Conservation (phyloP, 257 asterid genomes). For the Jacaranda copaia region DNA sequence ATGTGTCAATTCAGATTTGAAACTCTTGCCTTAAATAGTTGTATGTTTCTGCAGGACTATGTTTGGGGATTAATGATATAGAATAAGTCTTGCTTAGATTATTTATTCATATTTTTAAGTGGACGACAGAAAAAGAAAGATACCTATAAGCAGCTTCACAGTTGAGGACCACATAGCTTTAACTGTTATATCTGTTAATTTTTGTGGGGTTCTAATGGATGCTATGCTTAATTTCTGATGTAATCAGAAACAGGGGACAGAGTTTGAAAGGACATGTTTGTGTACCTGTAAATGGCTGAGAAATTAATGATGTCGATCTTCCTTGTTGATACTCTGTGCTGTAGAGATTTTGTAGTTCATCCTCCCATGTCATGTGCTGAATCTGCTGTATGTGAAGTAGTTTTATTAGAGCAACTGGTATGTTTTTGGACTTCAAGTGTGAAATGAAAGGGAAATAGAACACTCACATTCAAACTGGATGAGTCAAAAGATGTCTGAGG, state of each 20-base stretch:
- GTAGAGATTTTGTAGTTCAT: slow-evolving; percentile 66
- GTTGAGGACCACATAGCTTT: slow-evolving; percentile 47
- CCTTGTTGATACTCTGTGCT: slow-evolving; percentile 71
- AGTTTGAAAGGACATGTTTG: slow-evolving; percentile 21
- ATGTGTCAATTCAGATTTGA: no score
- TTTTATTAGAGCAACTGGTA: slow-evolving; percentile 10
- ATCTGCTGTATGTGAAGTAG: slow-evolving; percentile 53
- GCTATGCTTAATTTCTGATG: no score
- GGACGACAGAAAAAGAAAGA: slow-evolving; percentile 51
- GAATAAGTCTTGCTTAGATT: background rate
- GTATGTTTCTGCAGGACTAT: no score
- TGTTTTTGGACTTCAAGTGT: background rate
- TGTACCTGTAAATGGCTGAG: slow-evolving; percentile 74
- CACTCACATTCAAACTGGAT: slow-evolving; percentile 59
- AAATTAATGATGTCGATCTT: slow-evolving; percentile 56
- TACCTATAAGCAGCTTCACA: slow-evolving; percentile 40
- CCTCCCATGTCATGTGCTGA: slow-evolving; percentile 70
- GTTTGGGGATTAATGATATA: no score
- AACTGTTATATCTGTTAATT: slow-evolving; percentile 19
- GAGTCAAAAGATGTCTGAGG: slow-evolving; percentile 60
- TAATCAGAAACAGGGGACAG: no score
- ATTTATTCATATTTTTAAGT: slow-evolving; percentile 34
- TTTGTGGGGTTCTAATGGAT: slow-evolving; percentile 31
- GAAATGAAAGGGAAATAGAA: background rate
- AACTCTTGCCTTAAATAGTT: no score